Base-by-base conservation (phyloP, 352 stramenopile species). In the Globisporangium takayamanum region DNA sequence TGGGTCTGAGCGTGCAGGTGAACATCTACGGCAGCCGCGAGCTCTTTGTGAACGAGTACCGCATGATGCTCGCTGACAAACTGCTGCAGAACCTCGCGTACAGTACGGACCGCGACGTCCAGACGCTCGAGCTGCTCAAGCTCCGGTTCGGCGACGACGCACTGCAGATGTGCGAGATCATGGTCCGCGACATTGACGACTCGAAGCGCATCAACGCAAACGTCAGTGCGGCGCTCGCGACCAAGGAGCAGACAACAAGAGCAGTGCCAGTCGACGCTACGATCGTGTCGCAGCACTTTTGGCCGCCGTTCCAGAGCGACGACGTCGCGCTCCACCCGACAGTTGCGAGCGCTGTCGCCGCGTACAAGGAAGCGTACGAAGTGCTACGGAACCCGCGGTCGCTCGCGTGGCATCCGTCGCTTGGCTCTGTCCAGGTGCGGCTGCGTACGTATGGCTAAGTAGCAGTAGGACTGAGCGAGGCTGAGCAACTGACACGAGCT, bases 41-140 rank as follows among this genome's bases (percentile, higher is more conserved):
- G 63, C 68, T 99, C 16, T 99, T 99, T 74, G 95, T 99, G n/a
- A 97, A 97, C 73, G 97, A 99, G 73, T 99, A 99, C 68, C 78
- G 96, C 20, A 80, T 98, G 62, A 98, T 99, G 92, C 74, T 99
- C 28, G 96, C 95, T 0, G 96, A 99, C 67, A 98, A 98, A 62
- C 72, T 99, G 20, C 76, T 99, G 15, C 74, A 87, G 12, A 98
- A 97, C 68, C 69, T 95, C 7, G 81, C 97, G 44, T 99, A 95
- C 66, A 78, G 98, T 64, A 98, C 95, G 0, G 95, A 98, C 64
- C 80, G 86, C 20, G 87, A 97, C 56, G 88, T 92, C 10, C 90
- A 97, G 64, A 99, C 96, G 46, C 68, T 99, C 0, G 97, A 99
- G 67, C 67, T 99, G 22, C 80, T 99, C 7, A 99, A 99, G 66